Conservation (phyloP, 495 filamentous ascomycete species). For the Tirmania nivea region DNA sequence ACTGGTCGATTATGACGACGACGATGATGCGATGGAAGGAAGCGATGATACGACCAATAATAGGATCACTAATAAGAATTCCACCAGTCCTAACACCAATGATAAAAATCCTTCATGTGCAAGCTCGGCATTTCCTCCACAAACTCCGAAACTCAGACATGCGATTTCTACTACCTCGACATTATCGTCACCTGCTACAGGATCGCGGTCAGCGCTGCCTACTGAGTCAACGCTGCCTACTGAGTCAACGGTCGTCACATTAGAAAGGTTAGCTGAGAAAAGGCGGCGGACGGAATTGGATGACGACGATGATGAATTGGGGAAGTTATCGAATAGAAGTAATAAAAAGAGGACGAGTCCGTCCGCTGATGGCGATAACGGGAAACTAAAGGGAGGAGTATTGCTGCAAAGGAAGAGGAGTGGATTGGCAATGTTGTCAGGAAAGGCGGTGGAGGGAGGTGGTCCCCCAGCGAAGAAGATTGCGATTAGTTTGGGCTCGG, state of each 20-base stretch:
- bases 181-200: conserved; percentile 18
- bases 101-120: conserved; percentile 15
- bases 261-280: conserved; percentile 72
- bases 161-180: conserved; percentile 11
- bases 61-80: conserved; percentile 17
- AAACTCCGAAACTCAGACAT: conserved; percentile 4
- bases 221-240: conserved; percentile 8
- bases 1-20: conserved; percentile 76
- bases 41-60: conserved; percentile 19
- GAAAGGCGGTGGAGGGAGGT: neutral
- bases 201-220: conserved; percentile 4
- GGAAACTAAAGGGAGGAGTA: conserved; percentile 6
- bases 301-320: conserved; percentile 57
- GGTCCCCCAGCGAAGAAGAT: conserved; percentile 17
- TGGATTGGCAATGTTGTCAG: conserved; percentile 26
- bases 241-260: conserved; percentile 23
- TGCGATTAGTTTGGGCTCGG: conserved; percentile 17
- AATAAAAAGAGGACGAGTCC: neutral
- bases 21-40: conserved; percentile 43
- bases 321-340: conserved; percentile 31
- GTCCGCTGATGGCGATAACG: conserved; percentile 13
- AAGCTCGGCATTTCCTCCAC: conserved; percentile 6
- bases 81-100: conserved; percentile 36
- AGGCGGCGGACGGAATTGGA: conserved; percentile 72
- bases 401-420: conserved; percentile 2